These are phyloP conservation scores for Tetradesmus lagerheimii DNA, from an alignment of 139 green algal genomes.

Conservation along the genomic window DNA sequence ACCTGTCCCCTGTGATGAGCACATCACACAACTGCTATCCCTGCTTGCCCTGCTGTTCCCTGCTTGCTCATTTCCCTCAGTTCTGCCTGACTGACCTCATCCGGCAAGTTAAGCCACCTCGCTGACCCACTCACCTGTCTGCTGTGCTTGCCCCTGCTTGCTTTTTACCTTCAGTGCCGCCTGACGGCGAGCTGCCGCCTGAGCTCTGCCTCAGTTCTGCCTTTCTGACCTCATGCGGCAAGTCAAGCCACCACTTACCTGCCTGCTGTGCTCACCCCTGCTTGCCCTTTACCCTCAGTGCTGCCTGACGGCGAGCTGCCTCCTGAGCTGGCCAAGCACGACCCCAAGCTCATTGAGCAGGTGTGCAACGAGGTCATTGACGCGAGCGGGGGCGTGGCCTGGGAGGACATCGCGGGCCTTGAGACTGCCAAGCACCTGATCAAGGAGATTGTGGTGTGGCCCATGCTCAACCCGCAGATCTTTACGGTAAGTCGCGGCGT, in stretches of 20 bases:
- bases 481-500: constrained; percentile 89
- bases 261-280: too few species aligned
- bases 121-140: too few species aligned
- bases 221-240: too few species aligned
- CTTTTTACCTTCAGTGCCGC: constrained; percentile 4
- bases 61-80: too few species aligned
- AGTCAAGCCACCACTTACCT: too few species aligned
- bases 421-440: constrained; percentile 87
- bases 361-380: constrained; percentile 76
- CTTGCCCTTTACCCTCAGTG: neutral
- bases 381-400: constrained; percentile 53
- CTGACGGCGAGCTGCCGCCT: constrained; percentile 71
- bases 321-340: constrained; percentile 69
- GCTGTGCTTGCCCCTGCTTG: too few species aligned
- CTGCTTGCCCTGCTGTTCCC: neutral
- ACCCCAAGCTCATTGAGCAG: constrained; percentile 76
- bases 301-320: constrained; percentile 69
- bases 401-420: constrained; percentile 86
- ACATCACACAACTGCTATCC: too few species aligned
- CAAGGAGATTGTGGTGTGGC: constrained; percentile 98
- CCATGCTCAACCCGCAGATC: constrained; percentile 93
- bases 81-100: too few species aligned
- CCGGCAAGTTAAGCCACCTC: too few species aligned
- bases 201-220: too few species aligned
- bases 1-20: too few species aligned